phyloP scores from a whole-genome alignment of 129 eudicot genomes.

The Oenanthe sinensis region DNA sequence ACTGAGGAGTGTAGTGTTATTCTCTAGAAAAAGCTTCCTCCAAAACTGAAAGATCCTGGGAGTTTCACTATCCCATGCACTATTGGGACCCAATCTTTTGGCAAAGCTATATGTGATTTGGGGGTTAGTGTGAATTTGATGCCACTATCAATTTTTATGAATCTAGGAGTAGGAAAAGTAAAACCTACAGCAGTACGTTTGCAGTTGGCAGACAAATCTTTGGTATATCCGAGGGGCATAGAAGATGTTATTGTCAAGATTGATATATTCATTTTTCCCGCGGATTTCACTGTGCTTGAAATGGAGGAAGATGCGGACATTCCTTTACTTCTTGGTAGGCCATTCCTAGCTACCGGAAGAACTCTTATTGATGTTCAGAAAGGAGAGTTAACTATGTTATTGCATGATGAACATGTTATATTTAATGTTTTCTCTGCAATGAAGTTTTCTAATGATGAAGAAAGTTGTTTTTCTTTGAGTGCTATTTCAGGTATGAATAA shows the following conservation, averaged over 20 bases:
- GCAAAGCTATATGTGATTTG: constrained; percentile 9
- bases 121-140: constrained; percentile 10
- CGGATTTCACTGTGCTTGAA: too few relatives aligned
- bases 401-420: too few relatives aligned
- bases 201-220: neutral
- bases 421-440: too few relatives aligned
- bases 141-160: neutral
- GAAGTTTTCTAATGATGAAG: too few relatives aligned
- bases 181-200: neutral
- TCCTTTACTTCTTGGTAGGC: too few relatives aligned
- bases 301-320: too few relatives aligned
- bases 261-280: too few relatives aligned
- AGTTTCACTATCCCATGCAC: neutral
- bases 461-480: too few relatives aligned
- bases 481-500: too few relatives aligned
- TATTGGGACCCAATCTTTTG: neutral
- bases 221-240: neutral
- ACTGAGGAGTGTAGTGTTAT: constrained; percentile 1
- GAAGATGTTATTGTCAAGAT: neutral
- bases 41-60: constrained; percentile 1
- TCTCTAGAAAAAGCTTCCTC: constrained; percentile 4
- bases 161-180: neutral
- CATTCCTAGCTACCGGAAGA: too few relatives aligned
- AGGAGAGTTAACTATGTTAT: too few relatives aligned
- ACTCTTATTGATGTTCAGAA: too few relatives aligned